Evolutionary conservation across 257 asterid genomes (phyloP), one percentile per base, ranked within the genome.

Genomic region (Scutellaria galericulata): DNA sequence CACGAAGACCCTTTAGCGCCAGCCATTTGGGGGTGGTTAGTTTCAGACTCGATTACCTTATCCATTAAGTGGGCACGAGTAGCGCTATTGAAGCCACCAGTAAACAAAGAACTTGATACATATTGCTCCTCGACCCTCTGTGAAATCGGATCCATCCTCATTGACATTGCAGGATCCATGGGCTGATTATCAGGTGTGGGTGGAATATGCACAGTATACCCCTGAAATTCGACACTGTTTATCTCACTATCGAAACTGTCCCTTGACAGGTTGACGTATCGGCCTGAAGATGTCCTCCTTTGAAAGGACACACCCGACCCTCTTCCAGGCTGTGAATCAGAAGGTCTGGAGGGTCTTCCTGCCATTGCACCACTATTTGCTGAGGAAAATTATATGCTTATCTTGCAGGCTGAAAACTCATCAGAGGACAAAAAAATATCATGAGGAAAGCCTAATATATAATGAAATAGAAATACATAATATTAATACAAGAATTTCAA

Each of bases 21-120:
- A 51, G 91, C 91, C 93, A 89, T 87, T 75, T 89, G 96, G n/a
- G 96, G 96, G 76, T 90, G 96, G 72, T 62, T 87, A 9, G 91
- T 64, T 75, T 88, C 91, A 0, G 95, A 88, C 9, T 90, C 97
- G 12, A 85, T 90, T 78, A 88, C 97, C 84, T 90, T 90, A 66
- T 90, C 96, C 97, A 90, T 90, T 76, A 88, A 68, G 66, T 90
- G 97, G 37, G 97, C 97, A 12, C 90, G 87, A 2, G 97, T 90
- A 2, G 78, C 86, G 15, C 87, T 85, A 61, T 88, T 86, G 70
- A 63, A 88, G 7, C 96, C 96, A 13, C 95, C 95, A 0, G 88
- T 90, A 53, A 90, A 90, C 75, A 90, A 39, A 42, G 97, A 90
- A 65, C 78, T 88, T 0, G 97, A 88, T 27, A 88, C 95, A 45